Evolutionary conservation across 1,284 basidiomycete species (phyloP).

Genomic region (Tremellales sp.): DNA sequence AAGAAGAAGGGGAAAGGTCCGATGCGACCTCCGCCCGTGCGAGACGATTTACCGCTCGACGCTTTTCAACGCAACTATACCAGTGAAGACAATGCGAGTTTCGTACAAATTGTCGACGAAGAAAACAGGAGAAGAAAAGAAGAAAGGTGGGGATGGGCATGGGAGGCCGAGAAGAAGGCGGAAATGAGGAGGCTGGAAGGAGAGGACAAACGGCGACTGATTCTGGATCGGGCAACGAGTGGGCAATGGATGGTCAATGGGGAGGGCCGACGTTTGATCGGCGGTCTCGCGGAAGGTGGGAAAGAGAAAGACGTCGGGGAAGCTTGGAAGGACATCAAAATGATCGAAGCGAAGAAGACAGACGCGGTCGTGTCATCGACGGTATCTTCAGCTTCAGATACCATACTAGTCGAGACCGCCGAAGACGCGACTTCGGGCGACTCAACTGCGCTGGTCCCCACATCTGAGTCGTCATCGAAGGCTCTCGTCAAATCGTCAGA

Average conservation of each 20-base stretch:
- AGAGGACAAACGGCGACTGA: slow-evolving; percentile 43
- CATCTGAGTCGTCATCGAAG: slow-evolving; percentile 4
- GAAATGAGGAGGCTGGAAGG: slow-evolving; percentile 52
- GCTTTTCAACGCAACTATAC: slow-evolving; percentile 85
- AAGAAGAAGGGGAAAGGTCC: slow-evolving; percentile 16
- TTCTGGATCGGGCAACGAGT: slow-evolving; percentile 42
- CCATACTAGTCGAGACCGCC: not conserved
- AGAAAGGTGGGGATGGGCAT: slow-evolving; percentile 82
- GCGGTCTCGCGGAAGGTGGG: slow-evolving; percentile 35
- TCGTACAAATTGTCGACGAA: slow-evolving; percentile 79
- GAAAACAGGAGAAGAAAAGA: slow-evolving; percentile 71
- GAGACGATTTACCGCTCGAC: slow-evolving; percentile 63
- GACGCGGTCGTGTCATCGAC: no score
- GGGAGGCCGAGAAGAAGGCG: slow-evolving; percentile 77
- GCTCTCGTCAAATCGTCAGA: slow-evolving; percentile 18
- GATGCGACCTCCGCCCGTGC: slow-evolving; percentile 19
- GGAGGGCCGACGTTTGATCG: slow-evolving; percentile 35
- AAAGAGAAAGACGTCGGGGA: slow-evolving; percentile 30
- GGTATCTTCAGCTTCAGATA: not conserved
- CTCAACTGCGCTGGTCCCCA: slow-evolving; percentile 6
- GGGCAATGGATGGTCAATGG: slow-evolving; percentile 37
- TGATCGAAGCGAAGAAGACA: slow-evolving; percentile 5
- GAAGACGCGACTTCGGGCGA: not conserved
- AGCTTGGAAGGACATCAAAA: slow-evolving; percentile 32
- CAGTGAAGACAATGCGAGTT: slow-evolving; percentile 92